Base-by-base conservation (phyloP, 176 grass and related monocot genomes). In the Aegilops sharonensis region DNA sequence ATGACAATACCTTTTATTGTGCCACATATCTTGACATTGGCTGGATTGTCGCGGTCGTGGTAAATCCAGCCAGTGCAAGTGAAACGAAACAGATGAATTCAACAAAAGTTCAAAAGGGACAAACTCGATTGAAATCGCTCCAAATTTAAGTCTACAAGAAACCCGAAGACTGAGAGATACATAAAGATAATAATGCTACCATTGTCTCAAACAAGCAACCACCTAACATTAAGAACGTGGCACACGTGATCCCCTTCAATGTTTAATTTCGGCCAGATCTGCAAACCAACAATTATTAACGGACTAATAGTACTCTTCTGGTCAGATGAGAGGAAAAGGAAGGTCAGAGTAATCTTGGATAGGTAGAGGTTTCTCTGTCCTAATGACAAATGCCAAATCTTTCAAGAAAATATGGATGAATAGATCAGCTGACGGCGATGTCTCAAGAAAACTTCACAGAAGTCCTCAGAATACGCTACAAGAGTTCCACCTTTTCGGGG, bases 351-450 rank as follows among this genome's bases (percentile, higher is more conserved):
- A 81, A 82, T 82, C 50, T 70, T 27, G 29, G 83, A 78, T 78
- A 71, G 78, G 62, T 39, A 86, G 71, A 70, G 29, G 65, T 34
- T 21, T 86, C 78, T 50, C 78, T 83, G 61, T 90, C 64, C 52
- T 52, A 42, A 56, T 57, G 79, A 74, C 84, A 78, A 12, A 14
- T 37, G 68, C 43, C 20, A 87, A 87, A 87, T 83, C 54, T 31
- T 42, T 50, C 79, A 34, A 72, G 42, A 9, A 90, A 83, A 75
- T 89, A 43, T 8, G 60, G 59, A 6, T 29, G 77, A 59, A 75
- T 24, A 30, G 42, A 75, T 75, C 23, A 8, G 23, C 29, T 79
- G 81, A 88, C 81, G 72, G 13, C 6, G 63, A 78, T 29, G 36
- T 45, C 74, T 63, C 21, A 37, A 71, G 10, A 34, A 47, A 27